These are phyloP conservation scores for Incumbomyces delicatus DNA, from an alignment of 2,329 filamentous ascomycete genomes.

Conservation along the genomic window DNA sequence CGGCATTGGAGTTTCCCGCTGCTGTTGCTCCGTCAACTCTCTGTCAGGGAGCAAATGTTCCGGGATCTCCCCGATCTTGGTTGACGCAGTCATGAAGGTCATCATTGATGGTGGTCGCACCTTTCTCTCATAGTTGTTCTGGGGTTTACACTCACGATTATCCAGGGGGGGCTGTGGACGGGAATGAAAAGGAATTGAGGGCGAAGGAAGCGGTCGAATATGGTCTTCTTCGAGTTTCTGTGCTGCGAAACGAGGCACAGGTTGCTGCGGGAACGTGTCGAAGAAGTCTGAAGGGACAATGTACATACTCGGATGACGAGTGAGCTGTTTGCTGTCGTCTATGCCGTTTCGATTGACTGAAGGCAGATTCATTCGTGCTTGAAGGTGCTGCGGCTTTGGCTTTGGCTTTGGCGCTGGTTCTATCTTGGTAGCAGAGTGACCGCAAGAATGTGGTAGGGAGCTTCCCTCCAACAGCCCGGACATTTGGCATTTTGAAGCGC, in stretches of 20 bases:
- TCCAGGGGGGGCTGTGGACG: not conserved
- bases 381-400: conserved; percentile 3
- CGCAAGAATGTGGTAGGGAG: conserved; percentile 1
- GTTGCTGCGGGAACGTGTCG: conserved; percentile 3
- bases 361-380: not conserved
- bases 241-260: not conserved
- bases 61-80: conserved; percentile 53
- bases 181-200: conserved; percentile 12
- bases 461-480: not conserved
- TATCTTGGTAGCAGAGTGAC: not conserved
- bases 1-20: conserved; percentile 7
- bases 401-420: not conserved
- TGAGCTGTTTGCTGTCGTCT: not conserved
- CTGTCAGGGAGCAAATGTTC: conserved; percentile 22
- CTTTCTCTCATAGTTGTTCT: not conserved
- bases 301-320: conserved; percentile 15
- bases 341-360: not conserved
- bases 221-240: not conserved
- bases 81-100: conserved; percentile 54
- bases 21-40: conserved; percentile 7
- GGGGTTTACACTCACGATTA: not conserved
- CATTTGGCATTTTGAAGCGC: not conserved
- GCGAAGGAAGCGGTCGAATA: conserved; percentile 3
- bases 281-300: conserved; percentile 16
- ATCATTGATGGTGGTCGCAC: conserved; percentile 16